Conservation (phyloP, 1,284 basidiomycete genomes). For the Cutaneotrichosporon sp. region DNA sequence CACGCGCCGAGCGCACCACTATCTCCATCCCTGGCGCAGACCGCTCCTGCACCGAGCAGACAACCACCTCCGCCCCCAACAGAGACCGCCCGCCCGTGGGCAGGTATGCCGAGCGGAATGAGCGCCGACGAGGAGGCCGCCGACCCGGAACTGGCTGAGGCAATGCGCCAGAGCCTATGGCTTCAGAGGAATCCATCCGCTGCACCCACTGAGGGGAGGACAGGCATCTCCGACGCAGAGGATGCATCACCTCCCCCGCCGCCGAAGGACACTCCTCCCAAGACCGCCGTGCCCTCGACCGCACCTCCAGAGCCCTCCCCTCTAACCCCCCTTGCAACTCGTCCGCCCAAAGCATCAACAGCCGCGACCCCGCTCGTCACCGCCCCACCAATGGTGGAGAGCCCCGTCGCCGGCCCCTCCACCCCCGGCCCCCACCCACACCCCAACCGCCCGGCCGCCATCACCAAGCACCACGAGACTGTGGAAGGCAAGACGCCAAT, state of each 20-base stretch:
- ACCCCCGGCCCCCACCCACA: slow-evolving; percentile 18
- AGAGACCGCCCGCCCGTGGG: slow-evolving; percentile 46
- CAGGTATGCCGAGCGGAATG: slow-evolving; percentile 59
- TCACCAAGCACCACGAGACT: slow-evolving; percentile 8
- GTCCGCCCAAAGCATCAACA: background rate
- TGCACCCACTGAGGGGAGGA: too few species aligned
- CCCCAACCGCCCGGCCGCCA: slow-evolving; percentile 6
- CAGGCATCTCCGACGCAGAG: too few species aligned
- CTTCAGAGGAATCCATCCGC: background rate
- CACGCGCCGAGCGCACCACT: too few species aligned
- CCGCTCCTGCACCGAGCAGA: too few species aligned
- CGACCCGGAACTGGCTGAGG: slow-evolving; percentile 50
- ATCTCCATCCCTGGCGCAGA: too few species aligned
- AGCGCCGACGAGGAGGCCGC: slow-evolving; percentile 59
- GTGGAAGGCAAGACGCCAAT: slow-evolving; percentile 32
- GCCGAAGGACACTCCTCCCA: too few species aligned
- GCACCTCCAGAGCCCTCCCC: too few species aligned
- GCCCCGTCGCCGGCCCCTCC: background rate
- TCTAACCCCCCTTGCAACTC: too few species aligned
- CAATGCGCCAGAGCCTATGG: slow-evolving; percentile 47
- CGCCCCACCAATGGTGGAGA: background rate
- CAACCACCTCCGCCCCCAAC: too few species aligned
- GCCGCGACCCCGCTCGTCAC: background rate
- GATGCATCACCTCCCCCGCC: background rate
- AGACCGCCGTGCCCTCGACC: too few species aligned